Conservation (phyloP, 192 early-diverging fungal genomes). For the Diversispora eburnea region DNA sequence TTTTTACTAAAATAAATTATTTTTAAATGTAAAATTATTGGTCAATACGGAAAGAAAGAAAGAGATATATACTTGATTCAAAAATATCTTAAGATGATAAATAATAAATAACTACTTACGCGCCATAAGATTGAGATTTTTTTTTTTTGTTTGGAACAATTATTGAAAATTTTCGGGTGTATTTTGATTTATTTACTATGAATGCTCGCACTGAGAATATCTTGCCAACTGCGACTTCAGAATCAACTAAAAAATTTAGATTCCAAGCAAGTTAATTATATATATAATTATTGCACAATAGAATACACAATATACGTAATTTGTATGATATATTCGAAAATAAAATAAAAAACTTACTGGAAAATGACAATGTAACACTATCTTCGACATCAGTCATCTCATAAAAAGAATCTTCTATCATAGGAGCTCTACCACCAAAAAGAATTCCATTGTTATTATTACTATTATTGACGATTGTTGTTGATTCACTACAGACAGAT, state of each 20-base stretch:
- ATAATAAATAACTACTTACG: constrained; percentile 7
- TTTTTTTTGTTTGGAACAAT: constrained; percentile 54
- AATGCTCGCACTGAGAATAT: constrained; percentile 52
- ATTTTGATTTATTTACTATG: constrained; percentile 55
- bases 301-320: neutral
- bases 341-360: constrained; percentile 32
- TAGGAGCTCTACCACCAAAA: neutral
- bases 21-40: constrained; percentile 32
- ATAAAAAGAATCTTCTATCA: neutral
- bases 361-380: constrained; percentile 55
- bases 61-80: neutral
- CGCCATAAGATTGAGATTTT: constrained; percentile 37
- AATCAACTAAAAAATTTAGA: constrained; percentile 30
- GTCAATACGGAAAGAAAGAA: neutral
- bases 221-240: constrained; percentile 46
- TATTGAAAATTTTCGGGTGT: constrained; percentile 49
- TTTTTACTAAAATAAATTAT: no score
- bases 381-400: constrained; percentile 23
- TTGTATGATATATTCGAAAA: neutral
- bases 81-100: neutral
- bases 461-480: neutral
- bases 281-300: neutral
- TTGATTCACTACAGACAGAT: neutral
- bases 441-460: neutral
- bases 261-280: neutral